phyloP scores from a whole-genome alignment of 2,329 filamentous ascomycete species.

The Cylindrodendrum hubeiense region DNA sequence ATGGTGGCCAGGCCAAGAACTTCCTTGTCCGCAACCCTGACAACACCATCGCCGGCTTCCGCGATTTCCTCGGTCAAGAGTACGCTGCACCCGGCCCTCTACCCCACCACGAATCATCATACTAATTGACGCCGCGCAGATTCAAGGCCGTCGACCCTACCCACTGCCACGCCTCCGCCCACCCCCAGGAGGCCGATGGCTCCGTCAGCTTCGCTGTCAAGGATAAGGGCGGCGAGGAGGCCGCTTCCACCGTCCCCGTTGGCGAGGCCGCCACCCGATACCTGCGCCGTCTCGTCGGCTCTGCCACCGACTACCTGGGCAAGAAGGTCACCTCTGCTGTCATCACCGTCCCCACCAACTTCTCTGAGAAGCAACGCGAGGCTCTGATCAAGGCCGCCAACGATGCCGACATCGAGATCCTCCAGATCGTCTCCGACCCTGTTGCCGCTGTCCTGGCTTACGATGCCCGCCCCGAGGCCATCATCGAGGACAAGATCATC shows the following conservation, averaged over 20 bases:
- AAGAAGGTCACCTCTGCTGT: slow-evolving; percentile 96
- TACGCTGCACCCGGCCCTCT: slow-evolving; percentile 57
- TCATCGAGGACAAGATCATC: slow-evolving; percentile 85
- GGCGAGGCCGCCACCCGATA: slow-evolving; percentile 88
- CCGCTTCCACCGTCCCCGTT: slow-evolving; percentile 77
- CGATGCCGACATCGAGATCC: slow-evolving; percentile 85
- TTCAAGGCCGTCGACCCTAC: slow-evolving; percentile 98
- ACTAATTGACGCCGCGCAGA: slow-evolving; percentile 51
- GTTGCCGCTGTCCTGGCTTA: slow-evolving; percentile 91
- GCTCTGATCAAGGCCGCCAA: slow-evolving; percentile 83
- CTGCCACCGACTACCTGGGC: slow-evolving; percentile 92
- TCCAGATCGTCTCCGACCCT: slow-evolving; percentile 94
- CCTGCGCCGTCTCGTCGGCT: slow-evolving; percentile 82
- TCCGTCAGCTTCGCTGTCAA: slow-evolving; percentile 85
- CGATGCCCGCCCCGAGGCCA: slow-evolving; percentile 83
- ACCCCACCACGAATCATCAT: slow-evolving; percentile 19
- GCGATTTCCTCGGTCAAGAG: slow-evolving; percentile 96
- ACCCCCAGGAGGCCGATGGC: slow-evolving; percentile 81
- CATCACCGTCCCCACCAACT: slow-evolving; percentile 94
- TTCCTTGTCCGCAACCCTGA: slow-evolving; percentile 92
- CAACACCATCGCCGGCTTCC: slow-evolving; percentile 96
- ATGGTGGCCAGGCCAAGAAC: slow-evolving; percentile 93
- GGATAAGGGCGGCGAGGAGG: slow-evolving; percentile 76
- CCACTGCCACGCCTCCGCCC: slow-evolving; percentile 92
- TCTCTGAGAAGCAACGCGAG: slow-evolving; percentile 86